Percentiles rank a stretch among this genome's conserved stretches.
phyloP scores from a whole-genome alignment of 768 basidiomycete genomes.

The Gyrodon lividus region DNA sequence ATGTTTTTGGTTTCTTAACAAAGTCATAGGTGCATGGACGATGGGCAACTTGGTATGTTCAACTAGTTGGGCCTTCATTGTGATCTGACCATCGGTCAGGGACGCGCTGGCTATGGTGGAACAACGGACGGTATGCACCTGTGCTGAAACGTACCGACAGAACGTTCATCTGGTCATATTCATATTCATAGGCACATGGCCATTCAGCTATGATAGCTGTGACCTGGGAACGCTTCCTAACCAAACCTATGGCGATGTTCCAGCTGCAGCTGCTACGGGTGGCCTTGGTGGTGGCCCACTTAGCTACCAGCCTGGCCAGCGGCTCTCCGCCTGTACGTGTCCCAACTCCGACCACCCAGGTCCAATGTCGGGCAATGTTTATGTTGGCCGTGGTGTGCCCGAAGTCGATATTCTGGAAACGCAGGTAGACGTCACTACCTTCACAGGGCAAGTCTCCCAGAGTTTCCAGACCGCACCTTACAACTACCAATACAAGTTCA shows the following conservation, averaged over 20 bases:
- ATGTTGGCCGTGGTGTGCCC: slow-evolving; percentile 71
- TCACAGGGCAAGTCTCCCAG: slow-evolving; percentile 72
- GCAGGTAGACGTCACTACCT: slow-evolving; percentile 53
- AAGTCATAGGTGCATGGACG: slow-evolving; percentile 57
- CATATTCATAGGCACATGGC: slow-evolving; percentile 50
- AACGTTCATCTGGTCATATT: slow-evolving; percentile 4
- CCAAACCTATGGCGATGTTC: slow-evolving; percentile 67
- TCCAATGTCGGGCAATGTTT: slow-evolving; percentile 46
- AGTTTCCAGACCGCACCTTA: slow-evolving; percentile 80
- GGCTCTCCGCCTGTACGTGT: slow-evolving; percentile 87
- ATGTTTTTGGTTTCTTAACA: slow-evolving; percentile 4
- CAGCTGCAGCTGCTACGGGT: slow-evolving; percentile 57
- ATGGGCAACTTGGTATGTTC: slow-evolving; percentile 61
- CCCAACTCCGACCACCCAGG: slow-evolving; percentile 86
- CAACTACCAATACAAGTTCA: slow-evolving; percentile 64
- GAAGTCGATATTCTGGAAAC: slow-evolving; percentile 95
- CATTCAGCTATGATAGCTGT: slow-evolving; percentile 82
- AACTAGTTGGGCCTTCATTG: not conserved
- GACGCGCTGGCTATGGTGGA: slow-evolving; percentile 84
- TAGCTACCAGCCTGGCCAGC: slow-evolving; percentile 84
- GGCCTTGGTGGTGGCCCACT: slow-evolving; percentile 49
- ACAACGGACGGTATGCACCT: slow-evolving; percentile 68
- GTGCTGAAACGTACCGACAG: not conserved
- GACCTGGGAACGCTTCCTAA: slow-evolving; percentile 86
- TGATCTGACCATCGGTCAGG: slow-evolving; percentile 46